Conservation (phyloP, 148 eudicot species). For the Rhododendron simsii region DNA sequence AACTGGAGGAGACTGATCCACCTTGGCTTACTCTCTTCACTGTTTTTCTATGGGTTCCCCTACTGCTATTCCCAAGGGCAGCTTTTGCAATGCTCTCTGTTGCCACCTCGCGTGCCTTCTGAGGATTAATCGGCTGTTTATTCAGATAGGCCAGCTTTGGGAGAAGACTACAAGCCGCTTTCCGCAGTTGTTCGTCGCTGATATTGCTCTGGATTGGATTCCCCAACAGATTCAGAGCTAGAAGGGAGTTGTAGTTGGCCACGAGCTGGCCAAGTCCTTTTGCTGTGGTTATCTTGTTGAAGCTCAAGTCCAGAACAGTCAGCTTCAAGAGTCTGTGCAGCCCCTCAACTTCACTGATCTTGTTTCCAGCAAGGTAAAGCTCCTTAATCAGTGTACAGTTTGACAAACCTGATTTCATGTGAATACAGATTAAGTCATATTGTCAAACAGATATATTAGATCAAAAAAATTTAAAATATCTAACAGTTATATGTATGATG, state of each 20-base stretch:
- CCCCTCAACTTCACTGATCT: constrained; percentile 88
- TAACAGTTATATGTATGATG: not conserved
- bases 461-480: not conserved
- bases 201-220: constrained; percentile 69
- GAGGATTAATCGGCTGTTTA: constrained; percentile 79
- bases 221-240: constrained; percentile 74
- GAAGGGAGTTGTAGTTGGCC: constrained; percentile 77
- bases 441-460: not conserved
- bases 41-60: constrained; percentile 40
- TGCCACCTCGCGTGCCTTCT: constrained; percentile 75
- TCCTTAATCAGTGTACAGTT: constrained; percentile 78
- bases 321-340: constrained; percentile 80
- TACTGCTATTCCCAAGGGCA: constrained; percentile 43
- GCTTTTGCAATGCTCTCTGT: constrained; percentile 60
- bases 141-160: constrained; percentile 84
- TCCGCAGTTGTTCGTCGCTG: constrained; percentile 72
- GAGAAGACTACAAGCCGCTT: constrained; percentile 70
- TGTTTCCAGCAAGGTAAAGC: constrained; percentile 80
- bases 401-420: constrained; percentile 57
- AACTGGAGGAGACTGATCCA: constrained; percentile 20
- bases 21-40: constrained; percentile 44
- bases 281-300: constrained; percentile 83
- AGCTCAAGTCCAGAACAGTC: constrained; percentile 73
- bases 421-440: not conserved
- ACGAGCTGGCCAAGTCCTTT: constrained; percentile 87